Conservation (phyloP, 768 basidiomycete genomes). For the Podaxis mareebaensis region DNA sequence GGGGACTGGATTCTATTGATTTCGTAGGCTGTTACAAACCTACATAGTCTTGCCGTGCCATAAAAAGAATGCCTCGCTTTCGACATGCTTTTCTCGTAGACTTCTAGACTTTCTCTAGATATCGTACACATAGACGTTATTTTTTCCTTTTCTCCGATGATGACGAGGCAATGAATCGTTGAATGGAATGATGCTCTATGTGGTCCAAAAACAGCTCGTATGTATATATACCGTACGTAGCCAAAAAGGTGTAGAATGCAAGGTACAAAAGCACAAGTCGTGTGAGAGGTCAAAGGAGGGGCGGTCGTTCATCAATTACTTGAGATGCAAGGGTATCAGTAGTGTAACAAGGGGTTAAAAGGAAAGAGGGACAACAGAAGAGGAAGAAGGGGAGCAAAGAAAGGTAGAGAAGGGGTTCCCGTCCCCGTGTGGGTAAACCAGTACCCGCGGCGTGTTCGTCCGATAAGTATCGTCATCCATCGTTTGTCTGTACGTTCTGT, state of each 20-base stretch:
- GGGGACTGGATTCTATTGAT: not conserved
- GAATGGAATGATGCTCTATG: too few species aligned
- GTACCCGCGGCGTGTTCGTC: not conserved
- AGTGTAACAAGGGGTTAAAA: not conserved
- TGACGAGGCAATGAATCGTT: too few species aligned
- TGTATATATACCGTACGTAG: not conserved
- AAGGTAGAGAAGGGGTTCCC: not conserved
- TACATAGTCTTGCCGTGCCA: too few species aligned
- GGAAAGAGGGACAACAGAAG: not conserved
- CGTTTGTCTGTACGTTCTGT: not conserved
- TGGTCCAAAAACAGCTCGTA: not conserved
- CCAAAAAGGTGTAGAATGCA: not conserved
- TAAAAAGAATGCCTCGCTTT: not conserved
- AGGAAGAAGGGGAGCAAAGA: not conserved
- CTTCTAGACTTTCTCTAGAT: not conserved
- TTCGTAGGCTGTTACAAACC: too few species aligned
- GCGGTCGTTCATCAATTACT: constrained; percentile 4
- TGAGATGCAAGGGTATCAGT: constrained; percentile 16
- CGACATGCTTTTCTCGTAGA: not conserved
- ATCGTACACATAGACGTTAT: not conserved
- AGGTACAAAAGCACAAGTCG: too few species aligned
- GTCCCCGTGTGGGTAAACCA: not conserved
- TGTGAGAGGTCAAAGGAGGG: not conserved
- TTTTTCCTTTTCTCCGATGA: not conserved
- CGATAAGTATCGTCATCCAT: not conserved